Base-by-base conservation (phyloP, 1,139 yeast species). In the Debaryomycetaceae sp. region DNA sequence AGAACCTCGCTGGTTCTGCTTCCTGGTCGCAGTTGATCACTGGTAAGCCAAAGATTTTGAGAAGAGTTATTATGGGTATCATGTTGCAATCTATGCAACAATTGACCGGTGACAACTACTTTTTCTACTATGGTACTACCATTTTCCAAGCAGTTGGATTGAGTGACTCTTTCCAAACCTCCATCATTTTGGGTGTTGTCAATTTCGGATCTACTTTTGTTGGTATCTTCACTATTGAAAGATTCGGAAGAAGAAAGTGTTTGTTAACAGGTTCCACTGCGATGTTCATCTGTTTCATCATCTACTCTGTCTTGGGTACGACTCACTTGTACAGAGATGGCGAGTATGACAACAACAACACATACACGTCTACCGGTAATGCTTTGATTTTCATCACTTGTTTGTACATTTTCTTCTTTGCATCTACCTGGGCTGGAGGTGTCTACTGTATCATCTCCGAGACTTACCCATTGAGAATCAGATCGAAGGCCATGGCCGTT, bases 391-490 rank as follows among this genome's bases (percentile, higher is more conserved):
- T 86, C 57, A 78, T 88, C 55, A 81, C 91, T 29, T 85, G 93
- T 65, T 62, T 86, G 49, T 89, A 81, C 70, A 86, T 89, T 51
- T 84, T 85, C 78, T 83, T 80, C 72, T 88, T 87, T 62, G 93
- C 96, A 34, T 77, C 86, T 36, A 83, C 95, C 6, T 87, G 96
- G 95, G 96, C 91, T 50, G 93, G 95, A 57, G 80, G 84, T 59
- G 84, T 84, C 39, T 89, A 82, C 79, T 85, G 85, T 45, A 82
- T 86, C 55, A 79, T 84, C 44, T 84, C 93, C 36, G 96, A 88
- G 66, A 73, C 86, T 38, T 87, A 81, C 66, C 91, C 96, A 44
- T 73, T 86, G 52, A 81, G 91, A 57, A 83, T 87, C 52, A 80
- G 93, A 68, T 80, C 91, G 33, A 84, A 85, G 69, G 88, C 89